Percentiles rank a stretch among this genome's conserved stretches.
Evolutionary conservation across 129 eudicot genomes (phyloP).

Genomic region (Lactuca saligna): DNA sequence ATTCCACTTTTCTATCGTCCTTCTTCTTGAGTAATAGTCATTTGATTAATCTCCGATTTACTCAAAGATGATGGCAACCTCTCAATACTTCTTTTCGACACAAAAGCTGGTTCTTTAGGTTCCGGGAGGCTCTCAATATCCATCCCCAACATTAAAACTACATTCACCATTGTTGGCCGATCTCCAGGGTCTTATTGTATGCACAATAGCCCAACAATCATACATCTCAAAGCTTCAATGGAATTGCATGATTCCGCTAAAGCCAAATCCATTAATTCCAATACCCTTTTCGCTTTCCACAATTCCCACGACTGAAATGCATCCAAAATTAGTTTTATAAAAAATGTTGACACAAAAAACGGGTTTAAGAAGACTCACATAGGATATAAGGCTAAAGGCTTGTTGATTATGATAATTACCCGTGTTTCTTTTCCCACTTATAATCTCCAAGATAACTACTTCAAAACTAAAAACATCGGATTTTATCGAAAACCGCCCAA

Average conservation of each 20-base stretch:
- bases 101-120: slow-evolving; percentile 50
- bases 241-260: slow-evolving; percentile 39
- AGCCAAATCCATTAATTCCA: slow-evolving; percentile 31
- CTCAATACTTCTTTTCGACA: slow-evolving; percentile 19
- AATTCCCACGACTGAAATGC: slow-evolving; percentile 42
- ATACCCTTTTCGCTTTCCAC: slow-evolving; percentile 40
- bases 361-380: slow-evolving; percentile 31
- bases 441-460: slow-evolving; percentile 50
- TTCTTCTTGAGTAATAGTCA: slow-evolving; percentile 25
- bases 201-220: slow-evolving; percentile 44
- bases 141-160: slow-evolving; percentile 40
- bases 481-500: slow-evolving; percentile 43
- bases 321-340: neutral
- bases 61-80: slow-evolving; percentile 2
- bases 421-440: slow-evolving; percentile 48
- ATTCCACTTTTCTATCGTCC: slow-evolving; percentile 11
- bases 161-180: slow-evolving; percentile 46
- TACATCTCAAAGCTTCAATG: slow-evolving; percentile 42
- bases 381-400: slow-evolving; percentile 41
- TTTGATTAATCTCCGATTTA: slow-evolving; percentile 7
- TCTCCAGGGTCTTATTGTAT: slow-evolving; percentile 53
- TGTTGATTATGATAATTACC: slow-evolving; percentile 39
- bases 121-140: slow-evolving; percentile 45
- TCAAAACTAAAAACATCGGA: slow-evolving; percentile 55
- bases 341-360: neutral